Evolutionary conservation across 2,329 filamentous ascomycete species (phyloP), one percentile per base, ranked within the genome.

Genomic region (Microsporum audouinii): DNA sequence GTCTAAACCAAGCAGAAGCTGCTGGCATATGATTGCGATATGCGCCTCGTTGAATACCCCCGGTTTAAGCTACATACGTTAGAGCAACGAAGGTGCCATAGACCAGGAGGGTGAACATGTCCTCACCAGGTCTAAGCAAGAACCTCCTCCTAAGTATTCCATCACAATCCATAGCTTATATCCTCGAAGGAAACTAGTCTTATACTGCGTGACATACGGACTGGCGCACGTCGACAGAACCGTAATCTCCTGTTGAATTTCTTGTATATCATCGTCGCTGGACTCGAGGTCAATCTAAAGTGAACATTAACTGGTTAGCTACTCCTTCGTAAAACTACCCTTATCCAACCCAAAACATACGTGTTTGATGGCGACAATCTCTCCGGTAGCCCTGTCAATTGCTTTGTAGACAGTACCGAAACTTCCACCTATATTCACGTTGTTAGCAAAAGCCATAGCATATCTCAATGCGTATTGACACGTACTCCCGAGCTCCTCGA

Each of bases 101-200:
- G 47, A n/a, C 8, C 31, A 4, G n/a, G 14, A 12, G 51, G 38
- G 14, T 33, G 38, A 61, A 57, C 12, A 60, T 49, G 29, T 14
- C 47, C 53, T 69, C 82, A 95, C 89, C 79, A 99, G 75, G 73
- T 99, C 94, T 66, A 96, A 81, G 72, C 94, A 96, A 17, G 94
- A 97, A 45, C 94, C 94, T 65, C 94, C 94, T 4, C 94, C 94
- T 8, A 99, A 79, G 71, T 88, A 99, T 75, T 99, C 94, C 94
- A 99, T 99, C 62, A 97, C 90, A 71, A 99, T 99, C 94, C 94
- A 99, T 79, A 99, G 79, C 77, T 97, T 99, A 72, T 91, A 88
- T 31, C 94, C 94, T 67, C 89, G 85, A n/a, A 97, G 82, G 73
- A 97, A 99, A 71, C 91, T 96, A 27, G 89, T 88, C 73, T 91